phyloP scores from a whole-genome alignment of 1,284 basidiomycete species.

The Cystobasidium slooffiae region DNA sequence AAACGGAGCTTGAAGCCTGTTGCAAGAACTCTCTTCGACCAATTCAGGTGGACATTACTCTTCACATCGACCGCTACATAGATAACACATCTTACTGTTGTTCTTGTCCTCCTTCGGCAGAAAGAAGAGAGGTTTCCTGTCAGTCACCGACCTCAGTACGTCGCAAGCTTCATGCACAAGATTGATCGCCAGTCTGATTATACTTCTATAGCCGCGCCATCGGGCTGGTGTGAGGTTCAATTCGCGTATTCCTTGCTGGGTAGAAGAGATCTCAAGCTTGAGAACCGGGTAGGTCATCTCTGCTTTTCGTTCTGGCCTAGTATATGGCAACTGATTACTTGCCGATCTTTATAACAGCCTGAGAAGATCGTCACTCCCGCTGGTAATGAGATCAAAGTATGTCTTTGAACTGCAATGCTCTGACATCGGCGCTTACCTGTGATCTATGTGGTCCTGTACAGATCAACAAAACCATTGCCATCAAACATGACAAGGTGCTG shows the following conservation, averaged over 20 bases:
- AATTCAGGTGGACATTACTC: slow-evolving; percentile 22
- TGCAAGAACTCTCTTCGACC: slow-evolving; percentile 30
- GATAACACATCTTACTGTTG: not conserved
- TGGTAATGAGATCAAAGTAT: slow-evolving; percentile 40
- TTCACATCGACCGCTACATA: not conserved
- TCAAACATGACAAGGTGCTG: slow-evolving; percentile 46
- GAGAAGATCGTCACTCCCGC: slow-evolving; percentile 35
- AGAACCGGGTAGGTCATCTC: slow-evolving; percentile 18
- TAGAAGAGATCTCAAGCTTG: slow-evolving; percentile 38
- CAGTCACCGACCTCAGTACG: slow-evolving; percentile 42
- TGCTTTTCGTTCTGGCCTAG: not conserved
- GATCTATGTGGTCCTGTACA: not conserved
- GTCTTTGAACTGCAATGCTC: not conserved
- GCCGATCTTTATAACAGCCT: slow-evolving; percentile 4
- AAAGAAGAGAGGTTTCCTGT: slow-evolving; percentile 35
- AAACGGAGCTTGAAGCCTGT: not conserved
- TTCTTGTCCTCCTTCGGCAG: not conserved
- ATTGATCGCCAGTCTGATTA: not conserved
- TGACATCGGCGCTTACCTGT: not conserved
- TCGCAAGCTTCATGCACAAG: not conserved
- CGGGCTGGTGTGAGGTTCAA: slow-evolving; percentile 43
- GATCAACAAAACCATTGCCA: slow-evolving; percentile 46
- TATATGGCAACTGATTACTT: not conserved
- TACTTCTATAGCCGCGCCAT: slow-evolving; percentile 23
- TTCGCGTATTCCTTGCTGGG: slow-evolving; percentile 38